Evolutionary conservation across 2,329 filamentous ascomycete species (phyloP).

Genomic region (Chaetomiaceae sp.): DNA sequence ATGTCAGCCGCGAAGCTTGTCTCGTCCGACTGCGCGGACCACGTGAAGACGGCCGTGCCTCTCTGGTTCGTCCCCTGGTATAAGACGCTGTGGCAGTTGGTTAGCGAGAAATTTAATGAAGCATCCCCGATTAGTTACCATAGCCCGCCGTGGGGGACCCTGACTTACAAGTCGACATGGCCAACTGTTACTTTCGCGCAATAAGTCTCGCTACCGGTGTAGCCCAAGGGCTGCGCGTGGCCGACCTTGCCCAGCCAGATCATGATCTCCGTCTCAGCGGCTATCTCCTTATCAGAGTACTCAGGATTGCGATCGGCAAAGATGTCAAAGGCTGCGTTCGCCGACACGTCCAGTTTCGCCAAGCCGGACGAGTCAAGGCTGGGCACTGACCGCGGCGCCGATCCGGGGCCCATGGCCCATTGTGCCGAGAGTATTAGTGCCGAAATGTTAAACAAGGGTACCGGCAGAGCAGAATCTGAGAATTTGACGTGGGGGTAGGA

Average conservation of each 20-base stretch:
- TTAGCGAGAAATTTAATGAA: no score
- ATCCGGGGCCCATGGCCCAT: slow-evolving; percentile 32
- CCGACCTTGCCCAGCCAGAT: slow-evolving; percentile 33
- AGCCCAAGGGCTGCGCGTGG: slow-evolving; percentile 29
- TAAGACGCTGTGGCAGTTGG: slow-evolving; percentile 25
- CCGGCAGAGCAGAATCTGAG: slow-evolving; percentile 27
- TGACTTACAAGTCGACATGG: slow-evolving; percentile 29
- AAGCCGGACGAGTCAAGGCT: slow-evolving; percentile 27
- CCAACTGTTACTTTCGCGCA: slow-evolving; percentile 28
- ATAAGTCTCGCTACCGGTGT: slow-evolving; percentile 20
- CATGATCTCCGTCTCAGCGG: slow-evolving; percentile 33
- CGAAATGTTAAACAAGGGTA: slow-evolving; percentile 30
- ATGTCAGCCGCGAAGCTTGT: slow-evolving; percentile 31
- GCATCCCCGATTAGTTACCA: no score
- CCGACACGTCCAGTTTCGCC: slow-evolving; percentile 20
- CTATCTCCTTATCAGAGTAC: slow-evolving; percentile 27
- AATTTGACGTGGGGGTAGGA: slow-evolving; percentile 35
- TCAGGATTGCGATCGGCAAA: slow-evolving; percentile 30
- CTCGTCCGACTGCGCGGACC: slow-evolving; percentile 28
- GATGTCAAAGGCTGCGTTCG: slow-evolving; percentile 34
- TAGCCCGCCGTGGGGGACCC: no score
- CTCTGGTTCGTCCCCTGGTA: slow-evolving; percentile 31
- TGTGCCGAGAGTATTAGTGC: slow-evolving; percentile 27
- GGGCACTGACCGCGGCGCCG: slow-evolving; percentile 21
- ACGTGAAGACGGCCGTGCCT: slow-evolving; percentile 31